Base-by-base conservation (phyloP, 2,329 filamentous ascomycete species). In the Graphilbum ipis-grandicollis region DNA sequence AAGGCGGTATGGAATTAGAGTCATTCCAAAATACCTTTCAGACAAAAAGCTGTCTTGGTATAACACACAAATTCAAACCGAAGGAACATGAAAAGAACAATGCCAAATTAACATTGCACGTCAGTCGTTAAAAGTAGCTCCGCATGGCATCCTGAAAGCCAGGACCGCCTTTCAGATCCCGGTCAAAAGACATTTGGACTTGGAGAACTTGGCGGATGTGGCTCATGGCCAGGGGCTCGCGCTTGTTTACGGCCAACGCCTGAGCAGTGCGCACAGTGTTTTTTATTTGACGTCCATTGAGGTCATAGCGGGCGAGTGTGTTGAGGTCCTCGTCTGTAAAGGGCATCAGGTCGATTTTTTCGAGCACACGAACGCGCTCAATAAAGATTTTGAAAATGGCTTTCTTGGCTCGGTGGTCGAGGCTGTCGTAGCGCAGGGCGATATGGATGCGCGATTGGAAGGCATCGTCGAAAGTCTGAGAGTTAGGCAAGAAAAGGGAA, bases 371-470 rank as follows among this genome's bases (percentile, higher is more conserved):
- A 4, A 86, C 82, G 25, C 75, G 71, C 40, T 79, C 73, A 29
- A 93, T 63, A 55, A 93, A 92, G 57, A 85, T 77, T 56, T 76
- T 76, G 73, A 88, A 93, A 33, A 93, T 80, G 41, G 72, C 67
- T 47, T 75, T 76, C 57, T 80, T 79, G 10, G 84, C 83, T 48
- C 78, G 77, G 5, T 59, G 54, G 29, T 74, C 75, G 9, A 93
- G 65, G 34, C 79, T 73, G 29, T 80, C 79, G 55, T 93, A 93
- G 21, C 79, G 68, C 9, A 93, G 62, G 0, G 83, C 81, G 47
- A 93, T 77, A 53, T 93, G 83, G 43, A 93, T 92, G 19, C 85
- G 73, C 9, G 75, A 82, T 51, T 90, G 80, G 63, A 93, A 93
- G 1, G 85, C 85, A 43, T 90, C 82, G 47, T 93, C 85, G 48